Evolutionary conservation across 352 stramenopile genomes (phyloP).

Genomic region (Pythium folliculosum): DNA sequence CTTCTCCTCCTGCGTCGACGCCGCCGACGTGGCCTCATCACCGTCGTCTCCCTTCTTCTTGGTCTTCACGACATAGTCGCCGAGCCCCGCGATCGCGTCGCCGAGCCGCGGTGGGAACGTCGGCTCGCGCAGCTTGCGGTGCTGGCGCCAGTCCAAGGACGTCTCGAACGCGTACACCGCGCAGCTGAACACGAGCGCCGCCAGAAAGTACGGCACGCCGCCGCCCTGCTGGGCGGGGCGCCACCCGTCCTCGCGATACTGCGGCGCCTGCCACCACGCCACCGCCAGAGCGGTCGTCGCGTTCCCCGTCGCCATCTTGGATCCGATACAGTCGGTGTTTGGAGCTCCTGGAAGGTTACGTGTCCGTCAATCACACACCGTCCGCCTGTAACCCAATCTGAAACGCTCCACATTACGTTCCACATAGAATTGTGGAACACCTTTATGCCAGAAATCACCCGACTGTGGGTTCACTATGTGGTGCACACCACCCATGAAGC

Average conservation of each 20-base stretch:
- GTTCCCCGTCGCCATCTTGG: conserved; percentile 1
- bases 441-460: too few species aligned
- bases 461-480: neutral
- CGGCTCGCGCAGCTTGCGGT: conserved; percentile 86
- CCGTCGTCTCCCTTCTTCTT: conserved; percentile 25
- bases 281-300: conserved; percentile 12
- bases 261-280: conserved; percentile 52
- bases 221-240: conserved; percentile 2
- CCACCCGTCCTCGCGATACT: conserved; percentile 66
- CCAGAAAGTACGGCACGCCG: conserved; percentile 71
- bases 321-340: neutral
- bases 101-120: conserved; percentile 57
- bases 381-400: neutral
- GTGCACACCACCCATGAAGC: neutral
- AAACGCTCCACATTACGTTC: neutral
- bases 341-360: too few species aligned
- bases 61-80: conserved; percentile 35
- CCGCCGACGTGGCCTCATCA: neutral
- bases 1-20: neutral
- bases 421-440: neutral
- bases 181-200: conserved; percentile 85
- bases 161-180: conserved; percentile 92
- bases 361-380: neutral
- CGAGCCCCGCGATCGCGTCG: conserved; percentile 52
- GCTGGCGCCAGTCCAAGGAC: conserved; percentile 92